Conservation (phyloP, 768 basidiomycete genomes). For the Mycena indigotica region DNA sequence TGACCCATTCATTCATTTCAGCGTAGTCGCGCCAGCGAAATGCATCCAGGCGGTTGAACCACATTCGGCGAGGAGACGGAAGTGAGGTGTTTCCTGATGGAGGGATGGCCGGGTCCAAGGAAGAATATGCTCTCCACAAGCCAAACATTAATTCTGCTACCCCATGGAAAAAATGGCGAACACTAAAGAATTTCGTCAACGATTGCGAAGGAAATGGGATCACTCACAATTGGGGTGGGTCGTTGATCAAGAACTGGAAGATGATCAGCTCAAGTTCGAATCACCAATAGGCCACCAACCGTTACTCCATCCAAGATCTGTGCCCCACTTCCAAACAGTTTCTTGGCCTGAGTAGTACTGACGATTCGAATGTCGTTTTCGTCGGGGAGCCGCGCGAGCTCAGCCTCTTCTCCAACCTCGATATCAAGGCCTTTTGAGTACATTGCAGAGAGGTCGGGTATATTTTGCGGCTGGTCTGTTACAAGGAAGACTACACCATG, state of each 20-base stretch:
- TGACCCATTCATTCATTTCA: constrained; percentile 85
- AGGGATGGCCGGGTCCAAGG: constrained; percentile 72
- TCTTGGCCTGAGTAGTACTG: constrained; percentile 62
- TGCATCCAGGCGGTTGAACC: constrained; percentile 75
- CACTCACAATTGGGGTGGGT: too few relatives aligned
- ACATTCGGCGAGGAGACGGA: constrained; percentile 70
- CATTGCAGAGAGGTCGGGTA: constrained; percentile 71
- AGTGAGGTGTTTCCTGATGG: constrained; percentile 68
- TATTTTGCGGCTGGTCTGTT: constrained; percentile 61
- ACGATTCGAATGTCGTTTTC: constrained; percentile 81
- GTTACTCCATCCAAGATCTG: constrained; percentile 75
- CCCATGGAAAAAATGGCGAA: constrained; percentile 91
- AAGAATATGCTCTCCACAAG: constrained; percentile 88
- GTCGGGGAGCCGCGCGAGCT: constrained; percentile 65
- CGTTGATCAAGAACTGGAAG: constrained; percentile 77
- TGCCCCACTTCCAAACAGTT: constrained; percentile 71
- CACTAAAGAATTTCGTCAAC: constrained; percentile 50
- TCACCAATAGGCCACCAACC: constrained; percentile 37
- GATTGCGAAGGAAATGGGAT: too few relatives aligned
- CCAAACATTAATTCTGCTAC: constrained; percentile 90
- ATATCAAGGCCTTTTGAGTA: constrained; percentile 71
- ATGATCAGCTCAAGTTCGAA: not conserved
- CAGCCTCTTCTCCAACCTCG: constrained; percentile 55
- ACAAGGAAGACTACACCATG: constrained; percentile 86
- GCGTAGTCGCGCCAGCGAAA: constrained; percentile 91